Evolutionary conservation across 106 monocot genomes (phyloP).

Genomic region (Dactylorhiza incarnata): DNA sequence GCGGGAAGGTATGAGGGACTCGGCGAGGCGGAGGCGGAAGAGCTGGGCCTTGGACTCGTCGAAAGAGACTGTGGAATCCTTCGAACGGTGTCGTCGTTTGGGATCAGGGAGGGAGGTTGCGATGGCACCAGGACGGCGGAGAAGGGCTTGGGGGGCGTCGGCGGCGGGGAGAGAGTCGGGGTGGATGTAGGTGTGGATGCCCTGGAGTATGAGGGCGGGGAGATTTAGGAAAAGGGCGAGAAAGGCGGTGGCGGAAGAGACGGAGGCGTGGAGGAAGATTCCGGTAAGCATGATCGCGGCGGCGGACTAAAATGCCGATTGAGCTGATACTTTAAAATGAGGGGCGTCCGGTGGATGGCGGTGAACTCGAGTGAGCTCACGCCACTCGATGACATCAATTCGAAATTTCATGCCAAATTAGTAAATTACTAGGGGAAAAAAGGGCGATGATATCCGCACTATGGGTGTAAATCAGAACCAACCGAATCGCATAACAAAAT

Average conservation of each 20-base stretch:
- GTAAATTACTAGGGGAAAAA: no score
- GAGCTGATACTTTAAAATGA: no score
- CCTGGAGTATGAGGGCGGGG: conserved; percentile 36
- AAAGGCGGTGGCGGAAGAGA: conserved; percentile 16
- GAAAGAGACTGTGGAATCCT: conserved; percentile 10
- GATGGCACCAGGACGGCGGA: conserved; percentile 31
- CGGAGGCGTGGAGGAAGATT: conserved; percentile 27
- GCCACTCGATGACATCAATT: no score
- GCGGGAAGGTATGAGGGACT: conserved; percentile 42
- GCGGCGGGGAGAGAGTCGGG: conserved; percentile 32
- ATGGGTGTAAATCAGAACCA: no score
- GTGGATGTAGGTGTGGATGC: conserved; percentile 67
- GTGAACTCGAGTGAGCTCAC: no score
- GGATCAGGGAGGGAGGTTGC: not conserved
- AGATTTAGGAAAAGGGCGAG: conserved; percentile 30
- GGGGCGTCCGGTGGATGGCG: no score
- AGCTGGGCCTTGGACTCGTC: conserved; percentile 42
- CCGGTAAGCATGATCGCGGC: conserved; percentile 14
- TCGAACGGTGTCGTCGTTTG: conserved; percentile 7
- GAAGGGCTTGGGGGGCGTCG: conserved; percentile 36
- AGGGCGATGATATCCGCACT: no score
- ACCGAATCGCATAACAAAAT: no score
- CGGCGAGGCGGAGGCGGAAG: conserved; percentile 46
- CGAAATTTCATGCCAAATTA: no score
- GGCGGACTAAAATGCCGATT: not conserved